Conservation (phyloP, 139 green algal species). For the Coccomyxa sp. region DNA sequence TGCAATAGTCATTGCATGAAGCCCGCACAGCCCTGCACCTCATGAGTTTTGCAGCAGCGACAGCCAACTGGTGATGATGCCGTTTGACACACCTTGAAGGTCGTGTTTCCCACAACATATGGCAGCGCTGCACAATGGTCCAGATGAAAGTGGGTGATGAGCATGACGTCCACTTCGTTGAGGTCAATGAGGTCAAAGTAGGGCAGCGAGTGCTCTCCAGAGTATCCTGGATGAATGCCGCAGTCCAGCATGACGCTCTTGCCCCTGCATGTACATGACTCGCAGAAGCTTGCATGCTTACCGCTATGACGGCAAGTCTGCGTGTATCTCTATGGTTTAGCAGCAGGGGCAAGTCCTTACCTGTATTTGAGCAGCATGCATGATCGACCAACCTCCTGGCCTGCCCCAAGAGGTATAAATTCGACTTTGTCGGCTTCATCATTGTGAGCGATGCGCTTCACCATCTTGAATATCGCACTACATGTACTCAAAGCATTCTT, state of each 20-base stretch:
- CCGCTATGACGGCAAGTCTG: not conserved
- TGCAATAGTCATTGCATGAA: not conserved
- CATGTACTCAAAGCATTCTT: no score
- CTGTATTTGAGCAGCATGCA: conserved; percentile 91
- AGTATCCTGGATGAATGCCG: conserved; percentile 92
- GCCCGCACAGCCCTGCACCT: not conserved
- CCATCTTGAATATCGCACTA: no score
- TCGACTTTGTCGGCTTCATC: conserved; percentile 7
- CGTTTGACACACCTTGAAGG: conserved; percentile 66
- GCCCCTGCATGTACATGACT: conserved; percentile 42
- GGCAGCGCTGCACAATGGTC: conserved; percentile 96
- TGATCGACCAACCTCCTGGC: conserved; percentile 92
- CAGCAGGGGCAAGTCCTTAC: conserved; percentile 43
- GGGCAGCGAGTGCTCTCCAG: conserved; percentile 78
- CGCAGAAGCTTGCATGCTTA: not conserved
- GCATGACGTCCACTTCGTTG: conserved; percentile 75
- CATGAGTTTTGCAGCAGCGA: not conserved
- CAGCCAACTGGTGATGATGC: not conserved
- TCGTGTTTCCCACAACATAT: conserved; percentile 83
- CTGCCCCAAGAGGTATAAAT: conserved; percentile 89
- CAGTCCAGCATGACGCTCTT: conserved; percentile 94
- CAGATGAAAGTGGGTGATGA: conserved; percentile 98
- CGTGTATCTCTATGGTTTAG: not conserved
- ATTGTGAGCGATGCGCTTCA: not conserved
- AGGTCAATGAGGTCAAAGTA: conserved; percentile 90